Evolutionary conservation across 108 stramenopile genomes (phyloP).

Genomic region (Skeletonema potamos): DNA sequence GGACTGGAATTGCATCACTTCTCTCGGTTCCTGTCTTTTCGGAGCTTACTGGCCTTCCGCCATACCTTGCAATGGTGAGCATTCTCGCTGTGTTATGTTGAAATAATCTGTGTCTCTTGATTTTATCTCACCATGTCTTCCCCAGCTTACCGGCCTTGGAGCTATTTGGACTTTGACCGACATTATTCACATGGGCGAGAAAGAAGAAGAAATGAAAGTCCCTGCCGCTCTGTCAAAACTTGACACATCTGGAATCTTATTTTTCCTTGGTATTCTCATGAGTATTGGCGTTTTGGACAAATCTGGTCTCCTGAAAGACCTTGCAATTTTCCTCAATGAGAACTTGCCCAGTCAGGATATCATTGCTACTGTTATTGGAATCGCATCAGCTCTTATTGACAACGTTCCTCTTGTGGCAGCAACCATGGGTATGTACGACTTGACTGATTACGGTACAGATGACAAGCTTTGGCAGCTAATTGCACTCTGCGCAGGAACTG

Average conservation of each 20-base stretch:
- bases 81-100: not conserved
- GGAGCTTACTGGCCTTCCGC: slow-evolving; percentile 90
- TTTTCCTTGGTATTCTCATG: slow-evolving; percentile 96
- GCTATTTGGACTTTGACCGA: slow-evolving; percentile 94
- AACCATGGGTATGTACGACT: slow-evolving; percentile 95
- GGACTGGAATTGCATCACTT: slow-evolving; percentile 83
- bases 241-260: slow-evolving; percentile 90
- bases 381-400: slow-evolving; percentile 91
- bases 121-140: not conserved
- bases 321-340: slow-evolving; percentile 86
- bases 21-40: slow-evolving; percentile 88
- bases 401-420: slow-evolving; percentile 95
- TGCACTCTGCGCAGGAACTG: slow-evolving; percentile 94
- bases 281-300: slow-evolving; percentile 92
- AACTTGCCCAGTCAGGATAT: slow-evolving; percentile 88
- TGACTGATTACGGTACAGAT: slow-evolving; percentile 85
- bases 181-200: slow-evolving; percentile 91
- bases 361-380: slow-evolving; percentile 92
- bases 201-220: slow-evolving; percentile 81
- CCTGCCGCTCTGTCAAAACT: slow-evolving; percentile 81
- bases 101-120: not conserved
- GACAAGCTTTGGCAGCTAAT: slow-evolving; percentile 94
- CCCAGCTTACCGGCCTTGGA: slow-evolving; percentile 83
- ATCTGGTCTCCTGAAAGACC: slow-evolving; percentile 84
- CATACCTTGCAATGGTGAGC: slow-evolving; percentile 88